Percentiles rank a stretch among this genome's conserved stretches.
Conservation (phyloP, 225 moss, liverwort and hornwort genomes). For the Thuidium tamariscinum region DNA sequence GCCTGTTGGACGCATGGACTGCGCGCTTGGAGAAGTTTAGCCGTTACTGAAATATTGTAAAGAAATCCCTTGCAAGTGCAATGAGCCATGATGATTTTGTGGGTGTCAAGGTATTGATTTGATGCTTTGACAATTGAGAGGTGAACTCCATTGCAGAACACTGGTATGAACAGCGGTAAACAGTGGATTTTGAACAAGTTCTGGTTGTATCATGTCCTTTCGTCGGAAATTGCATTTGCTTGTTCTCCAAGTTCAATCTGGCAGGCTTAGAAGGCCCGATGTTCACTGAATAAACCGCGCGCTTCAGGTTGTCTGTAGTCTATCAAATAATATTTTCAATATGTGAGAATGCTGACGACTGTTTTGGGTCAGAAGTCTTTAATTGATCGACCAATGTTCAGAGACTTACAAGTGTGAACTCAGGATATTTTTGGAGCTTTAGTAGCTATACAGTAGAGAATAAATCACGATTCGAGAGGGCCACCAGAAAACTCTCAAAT, state of each 20-base stretch:
- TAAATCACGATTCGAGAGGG: no score
- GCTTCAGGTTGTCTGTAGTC: background rate
- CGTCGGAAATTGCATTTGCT: background rate
- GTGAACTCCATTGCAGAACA: background rate
- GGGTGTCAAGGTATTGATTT: background rate
- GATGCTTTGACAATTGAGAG: background rate
- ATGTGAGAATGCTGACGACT: background rate
- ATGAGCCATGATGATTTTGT: background rate
- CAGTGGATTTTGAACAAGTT: background rate
- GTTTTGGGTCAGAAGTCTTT: background rate
- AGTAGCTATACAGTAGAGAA: no score
- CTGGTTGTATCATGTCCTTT: background rate
- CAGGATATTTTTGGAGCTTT: background rate
- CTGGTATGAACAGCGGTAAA: no score
- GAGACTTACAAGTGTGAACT: background rate
- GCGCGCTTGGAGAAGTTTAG: background rate
- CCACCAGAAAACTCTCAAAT: no score
- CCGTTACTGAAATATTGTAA: background rate
- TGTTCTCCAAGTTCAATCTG: background rate
- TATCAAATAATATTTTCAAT: background rate
- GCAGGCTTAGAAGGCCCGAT: background rate
- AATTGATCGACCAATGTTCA: background rate
- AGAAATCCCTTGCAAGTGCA: background rate
- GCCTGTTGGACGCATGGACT: background rate
- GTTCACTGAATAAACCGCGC: background rate